Percentiles rank a stretch among this genome's conserved stretches.
Evolutionary conservation across 1,284 basidiomycete species (phyloP).

Genomic region (Puccinia triticina): DNA sequence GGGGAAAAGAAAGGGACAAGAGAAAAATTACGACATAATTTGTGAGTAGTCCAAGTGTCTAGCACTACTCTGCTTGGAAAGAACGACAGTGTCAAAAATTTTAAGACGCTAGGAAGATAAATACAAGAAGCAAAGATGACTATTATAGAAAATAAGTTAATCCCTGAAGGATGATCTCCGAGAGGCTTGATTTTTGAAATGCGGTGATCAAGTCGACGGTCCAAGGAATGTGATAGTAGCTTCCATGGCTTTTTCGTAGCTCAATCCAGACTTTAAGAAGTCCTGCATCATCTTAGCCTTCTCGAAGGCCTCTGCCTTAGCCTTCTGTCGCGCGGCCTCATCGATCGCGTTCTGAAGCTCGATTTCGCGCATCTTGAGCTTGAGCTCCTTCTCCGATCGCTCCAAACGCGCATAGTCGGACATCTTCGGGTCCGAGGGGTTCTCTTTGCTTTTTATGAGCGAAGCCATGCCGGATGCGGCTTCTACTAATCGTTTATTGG

Average conservation of each 20-base stretch:
- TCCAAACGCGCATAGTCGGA: neutral
- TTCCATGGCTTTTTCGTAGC: neutral
- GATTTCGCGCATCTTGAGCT: neutral
- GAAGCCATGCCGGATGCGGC: neutral
- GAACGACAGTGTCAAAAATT: too few relatives aligned
- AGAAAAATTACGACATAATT: too few relatives aligned
- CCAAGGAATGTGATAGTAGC: neutral
- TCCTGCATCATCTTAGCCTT: slow-evolving; percentile 20
- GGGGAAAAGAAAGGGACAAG: too few relatives aligned
- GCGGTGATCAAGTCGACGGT: neutral
- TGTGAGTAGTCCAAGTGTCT: too few relatives aligned
- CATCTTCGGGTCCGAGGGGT: neutral
- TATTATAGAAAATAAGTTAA: too few relatives aligned
- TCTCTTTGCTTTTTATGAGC: neutral
- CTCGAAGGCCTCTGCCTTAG: neutral
- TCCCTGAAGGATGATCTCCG: too few relatives aligned
- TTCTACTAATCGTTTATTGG: neutral
- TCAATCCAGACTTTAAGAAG: neutral
- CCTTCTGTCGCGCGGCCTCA: neutral
- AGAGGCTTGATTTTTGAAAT: too few relatives aligned
- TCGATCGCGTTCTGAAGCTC: neutral
- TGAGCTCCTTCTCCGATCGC: neutral
- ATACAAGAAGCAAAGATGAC: too few relatives aligned
- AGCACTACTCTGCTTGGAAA: too few relatives aligned
- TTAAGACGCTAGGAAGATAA: too few relatives aligned